A percentile compares a stretch with the other conserved stretches of the same genome.
Conservation (phyloP, 352 stramenopile genomes). For the Saprolegnia parasitica region DNA sequence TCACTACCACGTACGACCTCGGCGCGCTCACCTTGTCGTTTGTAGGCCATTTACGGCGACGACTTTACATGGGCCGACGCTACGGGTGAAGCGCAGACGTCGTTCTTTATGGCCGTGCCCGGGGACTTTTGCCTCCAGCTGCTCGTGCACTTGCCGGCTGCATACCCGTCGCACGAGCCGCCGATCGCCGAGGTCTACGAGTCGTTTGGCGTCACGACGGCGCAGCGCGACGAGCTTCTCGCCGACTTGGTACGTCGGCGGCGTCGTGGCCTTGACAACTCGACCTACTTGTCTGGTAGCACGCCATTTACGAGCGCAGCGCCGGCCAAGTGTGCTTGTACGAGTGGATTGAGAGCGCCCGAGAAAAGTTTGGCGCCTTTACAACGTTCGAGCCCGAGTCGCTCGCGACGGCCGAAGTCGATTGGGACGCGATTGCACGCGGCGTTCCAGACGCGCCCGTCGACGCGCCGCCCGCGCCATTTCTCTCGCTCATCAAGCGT, state of each 20-base stretch:
- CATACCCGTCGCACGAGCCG: slow-evolving; percentile 62
- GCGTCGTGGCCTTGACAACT: background rate
- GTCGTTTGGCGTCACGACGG: slow-evolving; percentile 70
- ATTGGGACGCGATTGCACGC: slow-evolving; percentile 10
- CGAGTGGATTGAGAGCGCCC: slow-evolving; percentile 80
- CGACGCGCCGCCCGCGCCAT: slow-evolving; percentile 1
- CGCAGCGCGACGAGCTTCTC: slow-evolving; percentile 58
- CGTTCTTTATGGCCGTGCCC: slow-evolving; percentile 54
- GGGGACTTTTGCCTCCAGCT: slow-evolving; percentile 63
- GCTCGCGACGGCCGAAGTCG: slow-evolving; percentile 2
- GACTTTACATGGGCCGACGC: slow-evolving; percentile 52
- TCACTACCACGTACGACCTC: background rate
- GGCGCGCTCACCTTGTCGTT: background rate
- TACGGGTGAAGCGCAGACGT: slow-evolving; percentile 40
- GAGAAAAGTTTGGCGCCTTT: slow-evolving; percentile 50
- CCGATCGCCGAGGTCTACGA: slow-evolving; percentile 78
- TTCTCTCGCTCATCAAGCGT: slow-evolving; percentile 54
- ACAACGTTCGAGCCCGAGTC: slow-evolving; percentile 6
- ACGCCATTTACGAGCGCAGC: slow-evolving; percentile 61
- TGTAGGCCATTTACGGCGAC: slow-evolving; percentile 72
- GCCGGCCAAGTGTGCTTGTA: slow-evolving; percentile 81
- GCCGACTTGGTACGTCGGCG: slow-evolving; percentile 43
- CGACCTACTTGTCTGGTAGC: slow-evolving; percentile 30
- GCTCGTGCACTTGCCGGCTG: slow-evolving; percentile 60
- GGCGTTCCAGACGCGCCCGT: slow-evolving; percentile 21